Evolutionary conservation across 2,329 filamentous ascomycete species (phyloP), one percentile per base, ranked within the genome.

Genomic region (Claviceps sp.): DNA sequence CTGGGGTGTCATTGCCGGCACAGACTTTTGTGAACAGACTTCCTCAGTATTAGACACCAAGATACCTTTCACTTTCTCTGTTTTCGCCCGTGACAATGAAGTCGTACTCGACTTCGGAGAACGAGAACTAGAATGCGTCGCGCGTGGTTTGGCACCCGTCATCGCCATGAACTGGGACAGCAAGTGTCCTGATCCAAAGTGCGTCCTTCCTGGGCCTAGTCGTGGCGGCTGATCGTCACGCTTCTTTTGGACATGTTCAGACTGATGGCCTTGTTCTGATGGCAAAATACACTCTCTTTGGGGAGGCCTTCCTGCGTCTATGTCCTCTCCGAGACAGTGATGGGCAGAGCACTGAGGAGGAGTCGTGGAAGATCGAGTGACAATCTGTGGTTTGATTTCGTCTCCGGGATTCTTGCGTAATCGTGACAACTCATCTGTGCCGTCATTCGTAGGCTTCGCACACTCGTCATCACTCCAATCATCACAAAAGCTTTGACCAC

Each of bases 1-100:
- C 0, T 56, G 17, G 1, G 65, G 66, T 10, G 41, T 40, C 14
- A 26, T 34, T 5, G 53, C 44, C n/a, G 47, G 17, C 8, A 46
- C 19, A 26, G 26, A 4, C n/a, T 26, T 45, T 46, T 44, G 19
- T 13, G 8, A 11, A 24, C 16, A 22, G 8, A 26, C 11, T 19
- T 45, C 11, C 14, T 4, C 4, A 8, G 30, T 10, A n/a, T 13
- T 10, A 34, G 42, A 26, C 17, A 24, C 34, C 11, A 4, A 14
- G 19, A 6, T 30, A n/a, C 22, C 16, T 30, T 40, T 10, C 2
- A 8, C 8, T 22, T 2, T 4, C 5, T 40, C 6, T 39, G 10
- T 26, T 34, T 17, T 39, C 16, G 34, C 40, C 8, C 4, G 11
- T 46, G 34, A 2, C 2, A 26, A 37, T 3, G 10, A 14, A 16